Evolutionary conservation across 176 grass and related monocot species (phyloP), one percentile per base, ranked within the genome.

Genomic region (Lolium perenne): DNA sequence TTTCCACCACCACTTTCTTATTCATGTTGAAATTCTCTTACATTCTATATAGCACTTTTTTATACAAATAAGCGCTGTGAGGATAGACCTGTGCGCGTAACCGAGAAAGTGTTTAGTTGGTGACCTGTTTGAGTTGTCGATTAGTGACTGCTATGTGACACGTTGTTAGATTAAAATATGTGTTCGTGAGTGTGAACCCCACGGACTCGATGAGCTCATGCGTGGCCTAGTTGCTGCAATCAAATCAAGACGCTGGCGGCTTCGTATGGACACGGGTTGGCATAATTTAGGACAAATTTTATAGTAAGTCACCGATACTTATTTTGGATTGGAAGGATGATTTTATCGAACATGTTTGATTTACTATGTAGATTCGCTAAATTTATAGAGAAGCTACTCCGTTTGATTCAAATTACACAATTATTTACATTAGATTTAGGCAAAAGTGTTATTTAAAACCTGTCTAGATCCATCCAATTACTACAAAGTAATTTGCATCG

Each of bases 11-110:
- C 49, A 18, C 55, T 23, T 70, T 14, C 38, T 17, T 14, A 75
- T 76, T 76, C 73, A 76, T 23, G 47, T 75, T 51, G 53, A 75
- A 47, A 53, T 75, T 75, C 22, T 32, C 48, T 29, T 46, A 75
- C 14, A 10, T 29, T 75, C 47, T 75, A 53, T 32, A 75, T 74
- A 74, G 46, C 47, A 45, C 68, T 29, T 48, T 20, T 4, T 46
- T 14, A 32, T 35, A 54, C 48, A 32, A 76, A 35, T 51, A 54
- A 76, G 18, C 1, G 25, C 25, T 35, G 15, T 54, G 6, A 76
- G 48, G 23, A 16, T 76, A 45, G 40, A 22, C 18, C 21, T 47
- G 29, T 41, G 40, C 40, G 40, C 40, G 40, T 41, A 6, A 41
- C 11, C 71, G 7, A 49, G 48, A 32, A 75, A 14, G 3, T 75